Evolutionary conservation across 768 basidiomycete genomes (phyloP).

Genomic region (Termitomyces sp.): DNA sequence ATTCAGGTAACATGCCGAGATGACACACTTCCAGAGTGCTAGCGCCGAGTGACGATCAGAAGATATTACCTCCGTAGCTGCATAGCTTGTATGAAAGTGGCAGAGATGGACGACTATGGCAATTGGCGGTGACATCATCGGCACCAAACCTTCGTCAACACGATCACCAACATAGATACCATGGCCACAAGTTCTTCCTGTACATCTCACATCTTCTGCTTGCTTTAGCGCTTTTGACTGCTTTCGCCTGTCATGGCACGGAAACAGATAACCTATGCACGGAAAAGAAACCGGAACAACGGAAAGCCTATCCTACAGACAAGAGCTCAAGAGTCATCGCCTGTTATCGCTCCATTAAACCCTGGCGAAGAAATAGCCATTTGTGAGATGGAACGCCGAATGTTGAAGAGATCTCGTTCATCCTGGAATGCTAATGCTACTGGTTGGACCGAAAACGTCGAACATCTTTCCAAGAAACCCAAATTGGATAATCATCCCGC

Average conservation of each 20-base stretch:
- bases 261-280: constrained; percentile 17
- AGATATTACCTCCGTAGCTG: background rate
- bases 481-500: background rate
- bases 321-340: constrained; percentile 4
- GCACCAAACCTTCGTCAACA: too few species aligned
- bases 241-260: constrained; percentile 9
- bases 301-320: background rate
- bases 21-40: too few species aligned
- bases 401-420: constrained; percentile 15
- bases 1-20: too few species aligned
- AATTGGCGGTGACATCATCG: too few species aligned
- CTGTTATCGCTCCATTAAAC: constrained; percentile 6
- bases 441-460: background rate
- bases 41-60: background rate
- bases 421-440: background rate
- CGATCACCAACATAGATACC: too few species aligned
- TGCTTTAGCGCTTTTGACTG: background rate
- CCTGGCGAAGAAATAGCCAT: constrained; percentile 9
- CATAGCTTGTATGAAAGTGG: too few species aligned
- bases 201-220: background rate
- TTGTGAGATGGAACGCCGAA: constrained; percentile 14
- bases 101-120: too few species aligned
- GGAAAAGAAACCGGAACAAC: constrained; percentile 6
- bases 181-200: background rate
- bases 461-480: constrained; percentile 9